Evolutionary conservation across 192 early-diverging fungal genomes (phyloP), one percentile per base, ranked within the genome.

Genomic region (Linnemannia zychae): DNA sequence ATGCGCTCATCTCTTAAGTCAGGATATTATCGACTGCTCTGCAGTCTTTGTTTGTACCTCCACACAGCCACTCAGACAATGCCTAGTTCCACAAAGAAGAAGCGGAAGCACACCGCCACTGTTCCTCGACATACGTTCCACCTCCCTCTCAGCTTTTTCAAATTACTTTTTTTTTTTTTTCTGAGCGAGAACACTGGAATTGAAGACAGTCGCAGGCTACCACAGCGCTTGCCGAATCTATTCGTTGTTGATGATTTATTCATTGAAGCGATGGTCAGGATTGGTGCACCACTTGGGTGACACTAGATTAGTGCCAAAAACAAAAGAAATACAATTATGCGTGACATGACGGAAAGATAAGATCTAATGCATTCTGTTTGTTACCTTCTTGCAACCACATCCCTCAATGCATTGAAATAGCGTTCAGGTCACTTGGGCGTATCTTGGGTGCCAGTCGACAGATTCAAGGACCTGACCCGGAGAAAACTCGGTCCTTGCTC

Each of bases 391-490:
- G 11, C 48, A 20, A 60, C 40, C 67, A 67, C 13, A 37, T 44
- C 46, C 7, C 73, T 74, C 63, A 63, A 31, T 13, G 28, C n/a
- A 63, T 57, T 63, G 57, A 63, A n/a, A 63, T 86, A 87, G 95
- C 95, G 5, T 97, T 96, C 78, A 90, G 95, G 22, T 94, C 92
- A 7, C 84, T 97, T 16, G 95, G 96, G 17, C 90, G 91, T 70
- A 85, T 85, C 70, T 70, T 85, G 18, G 83, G 83, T 28, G 83
- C 83, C 34, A 85, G 83, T 47, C 72, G 77, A 38, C 83, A 85
- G 74, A 79, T 85, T 38, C 77, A 79, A 28, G 77, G 77, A 0
- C 77, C 74, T 18, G 77, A 79, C 47, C 69, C 78, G n/a, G 83
- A 79, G 52, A 85, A 79, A 74, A 68, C 65, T 53, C 73, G 36